Evolutionary conservation across 768 basidiomycete species (phyloP).

Genomic region (Hydnum rufescens): DNA sequence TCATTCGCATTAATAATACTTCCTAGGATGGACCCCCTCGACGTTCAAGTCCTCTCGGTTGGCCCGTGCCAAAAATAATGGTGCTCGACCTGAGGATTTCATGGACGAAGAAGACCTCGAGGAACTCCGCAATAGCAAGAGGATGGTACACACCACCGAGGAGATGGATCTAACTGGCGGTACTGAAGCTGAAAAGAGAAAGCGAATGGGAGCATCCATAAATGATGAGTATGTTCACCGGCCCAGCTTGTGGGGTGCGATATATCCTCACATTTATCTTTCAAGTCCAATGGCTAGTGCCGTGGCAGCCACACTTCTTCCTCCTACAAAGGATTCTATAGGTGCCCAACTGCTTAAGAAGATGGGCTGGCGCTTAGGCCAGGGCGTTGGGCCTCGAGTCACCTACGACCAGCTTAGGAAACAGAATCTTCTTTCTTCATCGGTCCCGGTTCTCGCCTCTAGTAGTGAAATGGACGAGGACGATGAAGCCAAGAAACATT

Average conservation of each 20-base stretch:
- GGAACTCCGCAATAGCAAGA: slow-evolving; percentile 52
- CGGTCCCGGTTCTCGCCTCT: slow-evolving; percentile 17
- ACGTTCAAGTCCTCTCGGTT: slow-evolving; percentile 79
- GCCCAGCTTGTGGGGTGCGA: background rate
- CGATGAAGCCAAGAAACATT: slow-evolving; percentile 72
- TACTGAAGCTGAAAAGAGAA: slow-evolving; percentile 27
- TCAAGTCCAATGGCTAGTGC: slow-evolving; percentile 46
- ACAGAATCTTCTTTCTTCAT: slow-evolving; percentile 36
- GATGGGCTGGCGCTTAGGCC: slow-evolving; percentile 89
- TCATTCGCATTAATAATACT: background rate
- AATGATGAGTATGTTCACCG: slow-evolving; percentile 36
- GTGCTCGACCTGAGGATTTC: slow-evolving; percentile 67
- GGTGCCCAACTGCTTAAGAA: slow-evolving; percentile 78
- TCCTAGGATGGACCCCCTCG: slow-evolving; percentile 77
- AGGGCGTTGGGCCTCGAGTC: slow-evolving; percentile 83
- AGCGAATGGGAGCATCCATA: slow-evolving; percentile 15
- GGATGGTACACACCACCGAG: slow-evolving; percentile 60
- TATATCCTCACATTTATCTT: background rate
- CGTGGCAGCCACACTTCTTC: slow-evolving; percentile 43
- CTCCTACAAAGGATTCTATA: slow-evolving; percentile 55
- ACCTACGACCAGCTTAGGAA: slow-evolving; percentile 51
- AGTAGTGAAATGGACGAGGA: slow-evolving; percentile 32
- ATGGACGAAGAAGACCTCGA: slow-evolving; percentile 98
- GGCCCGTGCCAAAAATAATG: slow-evolving; percentile 38
- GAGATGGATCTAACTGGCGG: slow-evolving; percentile 50